Percentiles rank a stretch among this genome's conserved stretches.
These are phyloP conservation scores for Sphaerostilbella broomeana DNA, from an alignment of 2,329 filamentous ascomycete genomes.

Conservation along the genomic window DNA sequence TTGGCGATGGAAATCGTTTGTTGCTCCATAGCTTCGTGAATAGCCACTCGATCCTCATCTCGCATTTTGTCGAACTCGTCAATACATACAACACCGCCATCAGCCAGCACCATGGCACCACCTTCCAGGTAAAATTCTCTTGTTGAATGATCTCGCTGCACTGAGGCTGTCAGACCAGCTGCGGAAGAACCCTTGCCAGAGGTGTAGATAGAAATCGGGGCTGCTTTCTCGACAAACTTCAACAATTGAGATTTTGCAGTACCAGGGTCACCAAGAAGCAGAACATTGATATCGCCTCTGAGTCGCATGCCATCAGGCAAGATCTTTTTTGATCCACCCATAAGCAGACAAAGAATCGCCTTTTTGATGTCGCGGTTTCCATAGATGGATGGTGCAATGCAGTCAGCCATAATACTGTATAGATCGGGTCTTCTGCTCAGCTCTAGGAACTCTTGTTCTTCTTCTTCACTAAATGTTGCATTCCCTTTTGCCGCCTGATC, in stretches of 20 bases:
- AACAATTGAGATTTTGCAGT: slow-evolving; percentile 95
- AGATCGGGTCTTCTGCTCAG: slow-evolving; percentile 85
- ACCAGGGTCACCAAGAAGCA: slow-evolving; percentile 93
- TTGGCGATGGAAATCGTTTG: slow-evolving; percentile 99
- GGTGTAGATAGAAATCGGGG: slow-evolving; percentile 96
- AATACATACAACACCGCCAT: slow-evolving; percentile 95
- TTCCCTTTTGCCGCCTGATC: slow-evolving; percentile 84
- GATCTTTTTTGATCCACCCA: slow-evolving; percentile 96
- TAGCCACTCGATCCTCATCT: slow-evolving; percentile 94
- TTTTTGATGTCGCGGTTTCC: slow-evolving; percentile 97
- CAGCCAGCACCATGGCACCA: slow-evolving; percentile 95
- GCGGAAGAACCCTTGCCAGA: slow-evolving; percentile 97
- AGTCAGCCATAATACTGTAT: slow-evolving; percentile 84
- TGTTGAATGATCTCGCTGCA: slow-evolving; percentile 85
- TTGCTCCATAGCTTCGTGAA: slow-evolving; percentile 99
- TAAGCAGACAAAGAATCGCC: slow-evolving; percentile 83
- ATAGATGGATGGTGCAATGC: slow-evolving; percentile 96
- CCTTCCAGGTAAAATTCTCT: slow-evolving; percentile 97
- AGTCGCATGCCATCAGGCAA: slow-evolving; percentile 96
- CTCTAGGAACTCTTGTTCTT: slow-evolving; percentile 92
- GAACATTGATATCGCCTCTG: slow-evolving; percentile 94
- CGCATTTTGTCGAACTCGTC: slow-evolving; percentile 99
- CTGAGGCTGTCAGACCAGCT: slow-evolving; percentile 92
- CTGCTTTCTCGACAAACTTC: slow-evolving; percentile 95
- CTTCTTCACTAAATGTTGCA: slow-evolving; percentile 82